Evolutionary conservation across 305 asterid genomes (phyloP).

Genomic region (Caryopteris hybrid): DNA sequence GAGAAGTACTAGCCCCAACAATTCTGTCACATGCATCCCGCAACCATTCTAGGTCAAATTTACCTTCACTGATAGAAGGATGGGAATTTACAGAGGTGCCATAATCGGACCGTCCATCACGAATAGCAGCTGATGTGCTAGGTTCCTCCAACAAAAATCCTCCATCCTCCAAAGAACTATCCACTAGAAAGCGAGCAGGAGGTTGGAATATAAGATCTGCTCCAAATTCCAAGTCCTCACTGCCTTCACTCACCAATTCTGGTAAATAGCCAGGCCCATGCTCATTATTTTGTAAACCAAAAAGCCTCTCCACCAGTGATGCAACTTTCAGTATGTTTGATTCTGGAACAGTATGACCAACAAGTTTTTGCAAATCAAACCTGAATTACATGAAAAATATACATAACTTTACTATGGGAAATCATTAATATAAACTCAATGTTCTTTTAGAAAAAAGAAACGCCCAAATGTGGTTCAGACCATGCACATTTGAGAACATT

Average conservation of each 20-base stretch:
- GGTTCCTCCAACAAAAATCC: slow-evolving; percentile 44
- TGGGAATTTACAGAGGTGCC: slow-evolving; percentile 30
- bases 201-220: too few species aligned
- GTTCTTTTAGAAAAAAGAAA: too few species aligned
- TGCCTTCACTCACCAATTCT: slow-evolving; percentile 35
- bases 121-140: slow-evolving; percentile 32
- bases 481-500: too few species aligned
- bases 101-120: slow-evolving; percentile 40
- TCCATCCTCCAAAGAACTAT: slow-evolving; percentile 49
- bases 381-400: too few species aligned
- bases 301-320: slow-evolving; percentile 59
- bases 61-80: slow-evolving; percentile 35
- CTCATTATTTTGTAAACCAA: slow-evolving; percentile 46
- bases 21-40: slow-evolving; percentile 77
- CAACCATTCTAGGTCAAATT: slow-evolving; percentile 83
- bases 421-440: too few species aligned
- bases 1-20: slow-evolving; percentile 66
- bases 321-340: slow-evolving; percentile 53
- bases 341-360: too few species aligned
- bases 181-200: too few species aligned
- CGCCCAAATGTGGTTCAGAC: too few species aligned
- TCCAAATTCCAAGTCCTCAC: slow-evolving; percentile 75
- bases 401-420: too few species aligned
- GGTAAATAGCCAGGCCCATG: slow-evolving; percentile 29
- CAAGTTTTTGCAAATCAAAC: too few species aligned